Conservation (phyloP, 2,329 filamentous ascomycete genomes). For the Coleophoma eucalyptorum region DNA sequence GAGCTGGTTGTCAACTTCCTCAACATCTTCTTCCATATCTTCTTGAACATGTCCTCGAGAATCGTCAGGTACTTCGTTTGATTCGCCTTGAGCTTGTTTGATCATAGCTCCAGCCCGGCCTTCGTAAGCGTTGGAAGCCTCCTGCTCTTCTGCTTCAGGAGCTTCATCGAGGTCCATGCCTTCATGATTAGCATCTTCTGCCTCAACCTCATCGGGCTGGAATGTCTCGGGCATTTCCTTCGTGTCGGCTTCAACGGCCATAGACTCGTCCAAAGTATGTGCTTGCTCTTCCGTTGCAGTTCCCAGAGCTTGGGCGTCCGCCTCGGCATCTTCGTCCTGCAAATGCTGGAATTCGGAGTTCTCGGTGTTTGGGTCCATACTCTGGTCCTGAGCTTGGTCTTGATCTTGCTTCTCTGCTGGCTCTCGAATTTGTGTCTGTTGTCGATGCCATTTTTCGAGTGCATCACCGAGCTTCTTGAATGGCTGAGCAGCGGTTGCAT, state of each 20-base stretch:
- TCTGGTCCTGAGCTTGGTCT: conserved; percentile 29
- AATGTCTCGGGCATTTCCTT: conserved; percentile 53
- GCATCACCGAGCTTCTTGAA: conserved; percentile 95
- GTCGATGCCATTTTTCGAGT: conserved; percentile 87
- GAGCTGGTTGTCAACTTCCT: conserved; percentile 50
- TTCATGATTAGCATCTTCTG: conserved; percentile 42
- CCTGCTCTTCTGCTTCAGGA: conserved; percentile 34
- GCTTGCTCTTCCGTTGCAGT: conserved; percentile 85
- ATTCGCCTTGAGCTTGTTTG: conserved; percentile 37
- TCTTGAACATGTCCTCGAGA: conserved; percentile 36
- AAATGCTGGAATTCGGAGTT: conserved; percentile 93
- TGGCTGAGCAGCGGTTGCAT: conserved; percentile 54
- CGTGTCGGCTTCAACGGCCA: conserved; percentile 73
- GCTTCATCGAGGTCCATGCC: conserved; percentile 36
- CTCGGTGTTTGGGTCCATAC: conserved; percentile 53
- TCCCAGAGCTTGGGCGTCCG: conserved; percentile 90
- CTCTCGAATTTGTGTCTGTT: conserved; percentile 72
- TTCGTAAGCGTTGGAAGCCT: conserved; percentile 47
- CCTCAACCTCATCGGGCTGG: conserved; percentile 34
- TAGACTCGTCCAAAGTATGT: conserved; percentile 79
- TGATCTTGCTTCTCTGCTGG: conserved; percentile 47
- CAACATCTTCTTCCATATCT: conserved; percentile 31
- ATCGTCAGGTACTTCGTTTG: conserved; percentile 45
- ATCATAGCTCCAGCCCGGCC: conserved; percentile 56
- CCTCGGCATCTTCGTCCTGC: conserved; percentile 72